Evolutionary conservation across 2,329 filamentous ascomycete species (phyloP).

Genomic region (Coniochaeta ligniaria): DNA sequence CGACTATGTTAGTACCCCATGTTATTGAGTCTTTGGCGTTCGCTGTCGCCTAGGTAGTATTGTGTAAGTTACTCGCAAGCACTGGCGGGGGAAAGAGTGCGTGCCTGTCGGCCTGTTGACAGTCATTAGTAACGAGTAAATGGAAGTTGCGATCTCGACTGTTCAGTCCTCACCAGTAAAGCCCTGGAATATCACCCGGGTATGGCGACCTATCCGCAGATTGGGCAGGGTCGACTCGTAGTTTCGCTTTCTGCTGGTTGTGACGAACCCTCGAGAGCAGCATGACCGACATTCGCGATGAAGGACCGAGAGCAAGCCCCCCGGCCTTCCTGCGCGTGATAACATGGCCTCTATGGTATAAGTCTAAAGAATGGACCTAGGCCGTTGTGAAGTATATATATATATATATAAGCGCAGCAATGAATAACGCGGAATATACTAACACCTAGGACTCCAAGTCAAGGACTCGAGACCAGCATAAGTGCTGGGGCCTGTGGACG

Average conservation of each 20-base stretch:
- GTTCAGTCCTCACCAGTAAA: slow-evolving; percentile 26
- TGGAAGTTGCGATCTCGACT: background rate
- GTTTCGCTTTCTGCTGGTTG: slow-evolving; percentile 8
- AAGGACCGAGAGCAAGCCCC: background rate
- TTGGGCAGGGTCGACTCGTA: slow-evolving; percentile 27
- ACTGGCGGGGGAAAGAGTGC: slow-evolving; percentile 1
- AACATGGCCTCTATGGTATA: background rate
- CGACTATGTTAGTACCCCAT: slow-evolving; percentile 76
- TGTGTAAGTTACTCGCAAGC: background rate
- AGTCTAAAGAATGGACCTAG: background rate
- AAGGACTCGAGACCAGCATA: too few relatives aligned
- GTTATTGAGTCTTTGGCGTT: slow-evolving; percentile 70
- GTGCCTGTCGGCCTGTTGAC: slow-evolving; percentile 12
- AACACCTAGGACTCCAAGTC: background rate
- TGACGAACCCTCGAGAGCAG: slow-evolving; percentile 13
- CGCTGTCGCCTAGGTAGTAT: slow-evolving; percentile 49
- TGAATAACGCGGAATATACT: background rate
- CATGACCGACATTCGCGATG: background rate
- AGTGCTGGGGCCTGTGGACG: too few relatives aligned
- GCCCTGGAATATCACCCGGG: slow-evolving; percentile 33
- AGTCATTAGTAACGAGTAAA: background rate
- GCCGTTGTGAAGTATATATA: background rate
- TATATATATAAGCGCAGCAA: background rate
- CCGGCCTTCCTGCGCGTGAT: background rate
- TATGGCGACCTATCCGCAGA: slow-evolving; percentile 30